phyloP scores from a whole-genome alignment of 2,329 filamentous ascomycete species.

The Ophiocordyceps camponoti-floridani region DNA sequence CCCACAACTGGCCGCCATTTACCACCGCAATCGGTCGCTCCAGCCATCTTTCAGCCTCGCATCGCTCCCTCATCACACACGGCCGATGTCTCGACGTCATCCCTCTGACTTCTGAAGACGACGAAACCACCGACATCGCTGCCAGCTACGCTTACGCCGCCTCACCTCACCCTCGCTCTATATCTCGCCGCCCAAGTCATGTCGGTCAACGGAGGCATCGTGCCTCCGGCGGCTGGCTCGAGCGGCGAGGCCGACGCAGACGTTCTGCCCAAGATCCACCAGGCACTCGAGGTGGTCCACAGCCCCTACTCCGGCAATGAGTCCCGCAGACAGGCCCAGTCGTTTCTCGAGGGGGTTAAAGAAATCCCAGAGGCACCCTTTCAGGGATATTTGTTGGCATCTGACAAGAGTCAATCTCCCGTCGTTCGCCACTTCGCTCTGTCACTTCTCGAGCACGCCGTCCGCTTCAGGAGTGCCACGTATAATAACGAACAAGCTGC shows the following conservation, averaged over 20 bases:
- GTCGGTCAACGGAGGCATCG: conserved; percentile 18
- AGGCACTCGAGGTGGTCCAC: conserved; percentile 79
- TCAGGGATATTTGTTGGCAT: conserved; percentile 70
- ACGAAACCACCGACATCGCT: neutral
- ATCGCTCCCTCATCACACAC: neutral
- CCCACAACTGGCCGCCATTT: too few species aligned
- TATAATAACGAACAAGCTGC: conserved; percentile 51
- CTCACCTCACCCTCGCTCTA: neutral
- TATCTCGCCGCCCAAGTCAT: conserved; percentile 8
- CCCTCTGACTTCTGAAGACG: neutral
- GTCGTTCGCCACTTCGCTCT: conserved; percentile 87
- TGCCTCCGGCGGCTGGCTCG: conserved; percentile 12
- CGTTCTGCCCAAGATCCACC: conserved; percentile 51
- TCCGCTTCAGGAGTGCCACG: conserved; percentile 68
- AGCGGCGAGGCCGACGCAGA: conserved; percentile 20
- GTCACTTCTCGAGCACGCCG: conserved; percentile 75
- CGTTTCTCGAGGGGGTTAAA: conserved; percentile 77
- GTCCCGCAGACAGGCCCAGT: conserved; percentile 63
- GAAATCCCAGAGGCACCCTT: conserved; percentile 60
- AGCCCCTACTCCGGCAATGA: conserved; percentile 65
- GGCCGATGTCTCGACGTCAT: neutral
- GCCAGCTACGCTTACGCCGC: neutral
- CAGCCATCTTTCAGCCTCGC: neutral
- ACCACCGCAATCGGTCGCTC: neutral
- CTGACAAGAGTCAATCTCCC: conserved; percentile 54